Conservation (phyloP, 495 filamentous ascomycete genomes). For the Hypoxylon intermedium region DNA sequence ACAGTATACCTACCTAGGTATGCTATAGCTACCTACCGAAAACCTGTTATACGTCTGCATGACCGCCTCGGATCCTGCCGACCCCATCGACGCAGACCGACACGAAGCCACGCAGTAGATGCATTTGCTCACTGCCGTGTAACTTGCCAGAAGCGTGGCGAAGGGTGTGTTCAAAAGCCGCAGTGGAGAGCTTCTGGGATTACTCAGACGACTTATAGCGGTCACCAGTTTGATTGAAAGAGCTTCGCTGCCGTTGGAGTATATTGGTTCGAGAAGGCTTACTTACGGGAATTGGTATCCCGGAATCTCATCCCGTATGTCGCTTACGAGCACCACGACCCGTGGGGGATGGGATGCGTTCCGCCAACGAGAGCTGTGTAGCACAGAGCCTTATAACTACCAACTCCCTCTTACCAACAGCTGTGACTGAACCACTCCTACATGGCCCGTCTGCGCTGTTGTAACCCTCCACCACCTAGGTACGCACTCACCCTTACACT, state of each 20-base stretch:
- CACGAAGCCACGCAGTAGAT: not conserved
- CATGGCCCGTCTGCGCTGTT: not conserved
- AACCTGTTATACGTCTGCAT: not conserved
- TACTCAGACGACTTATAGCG: constrained; percentile 17
- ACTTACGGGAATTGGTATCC: constrained; percentile 1
- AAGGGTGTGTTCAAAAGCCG: not conserved
- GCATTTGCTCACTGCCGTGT: not conserved
- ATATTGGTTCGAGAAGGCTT: too few relatives aligned
- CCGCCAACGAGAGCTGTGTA: constrained; percentile 2
- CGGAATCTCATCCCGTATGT: constrained; percentile 30
- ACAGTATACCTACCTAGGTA: too few relatives aligned
- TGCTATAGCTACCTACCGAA: constrained; percentile 5
- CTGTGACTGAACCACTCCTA: constrained; percentile 3
- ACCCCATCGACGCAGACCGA: not conserved
- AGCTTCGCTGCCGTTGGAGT: not conserved
- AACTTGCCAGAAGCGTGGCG: not conserved
- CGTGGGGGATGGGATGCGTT: too few relatives aligned
- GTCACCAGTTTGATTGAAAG: constrained; percentile 7
- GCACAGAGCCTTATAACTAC: constrained; percentile 14
- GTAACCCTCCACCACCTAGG: too few relatives aligned
- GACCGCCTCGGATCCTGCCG: constrained; percentile 5
- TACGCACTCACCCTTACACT: too few relatives aligned
- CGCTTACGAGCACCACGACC: constrained; percentile 10
- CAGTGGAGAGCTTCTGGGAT: constrained; percentile 4
- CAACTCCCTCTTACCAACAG: constrained; percentile 4